phyloP scores from a whole-genome alignment of 2,329 filamentous ascomycete species.

The Domatiomyces catenatus region DNA sequence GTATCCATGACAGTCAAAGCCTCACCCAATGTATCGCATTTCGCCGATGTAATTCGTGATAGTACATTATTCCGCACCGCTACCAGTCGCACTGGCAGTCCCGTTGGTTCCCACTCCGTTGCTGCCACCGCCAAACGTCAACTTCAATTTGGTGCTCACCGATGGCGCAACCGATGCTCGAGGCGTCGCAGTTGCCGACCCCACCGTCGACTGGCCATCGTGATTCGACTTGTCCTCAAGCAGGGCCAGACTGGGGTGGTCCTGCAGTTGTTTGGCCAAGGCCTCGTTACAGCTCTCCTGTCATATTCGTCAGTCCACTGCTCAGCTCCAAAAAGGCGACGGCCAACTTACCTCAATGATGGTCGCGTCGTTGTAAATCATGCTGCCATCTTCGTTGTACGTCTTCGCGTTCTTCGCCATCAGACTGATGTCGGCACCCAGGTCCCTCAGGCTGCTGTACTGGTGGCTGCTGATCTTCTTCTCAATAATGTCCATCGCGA shows the following conservation, averaged over 20 bases:
- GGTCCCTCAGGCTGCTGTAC: constrained; percentile 64
- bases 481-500: constrained; percentile 90
- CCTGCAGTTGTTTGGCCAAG: constrained; percentile 14
- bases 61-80: constrained; percentile 21
- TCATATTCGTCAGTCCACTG: constrained; percentile 4
- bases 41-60: constrained; percentile 1
- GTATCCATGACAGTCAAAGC: background rate
- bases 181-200: constrained; percentile 43
- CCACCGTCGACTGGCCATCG: constrained; percentile 37
- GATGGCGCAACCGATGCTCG: constrained; percentile 39
- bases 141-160: constrained; percentile 51
- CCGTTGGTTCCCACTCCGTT: constrained; percentile 21
- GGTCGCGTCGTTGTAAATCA: constrained; percentile 83
- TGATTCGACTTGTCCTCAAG: constrained; percentile 31
- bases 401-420: constrained; percentile 84
- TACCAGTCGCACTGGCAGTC: constrained; percentile 21
- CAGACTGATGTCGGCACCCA: constrained; percentile 67
- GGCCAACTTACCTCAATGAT: constrained; percentile 58
- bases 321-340: background rate
- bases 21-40: background rate
- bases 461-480: constrained; percentile 93
- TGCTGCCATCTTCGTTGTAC: constrained; percentile 90
- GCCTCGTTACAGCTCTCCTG: constrained; percentile 18
- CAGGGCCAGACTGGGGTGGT: constrained; percentile 37
- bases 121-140: constrained; percentile 40